Evolutionary conservation across 2,329 filamentous ascomycete species (phyloP).

Genomic region (Penicillium sp.): DNA sequence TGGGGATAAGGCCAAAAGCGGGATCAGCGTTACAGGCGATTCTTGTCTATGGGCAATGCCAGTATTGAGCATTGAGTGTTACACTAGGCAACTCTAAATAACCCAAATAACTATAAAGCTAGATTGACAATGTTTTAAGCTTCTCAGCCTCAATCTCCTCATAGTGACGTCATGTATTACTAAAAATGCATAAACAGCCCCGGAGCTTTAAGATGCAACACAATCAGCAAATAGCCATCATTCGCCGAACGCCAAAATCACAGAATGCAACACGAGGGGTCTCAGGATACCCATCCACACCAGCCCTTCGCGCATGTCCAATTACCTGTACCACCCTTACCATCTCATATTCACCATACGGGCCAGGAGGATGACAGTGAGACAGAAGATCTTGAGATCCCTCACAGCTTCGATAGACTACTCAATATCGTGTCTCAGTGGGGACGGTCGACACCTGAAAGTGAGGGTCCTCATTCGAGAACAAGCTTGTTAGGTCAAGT

Average conservation of each 20-base stretch:
- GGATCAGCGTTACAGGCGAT: no score
- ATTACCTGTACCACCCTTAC: neutral
- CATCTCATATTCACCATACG: constrained; percentile 6
- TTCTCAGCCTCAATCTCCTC: no score
- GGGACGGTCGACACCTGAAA: constrained; percentile 2
- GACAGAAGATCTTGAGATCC: neutral
- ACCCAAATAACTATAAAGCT: no score
- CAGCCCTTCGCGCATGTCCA: constrained; percentile 8
- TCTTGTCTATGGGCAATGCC: no score
- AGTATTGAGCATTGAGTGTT: no score
- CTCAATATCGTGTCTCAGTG: neutral
- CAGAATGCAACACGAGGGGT: neutral
- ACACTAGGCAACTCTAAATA: no score
- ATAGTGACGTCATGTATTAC: neutral
- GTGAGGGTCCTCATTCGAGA: neutral
- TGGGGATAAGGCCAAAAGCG: no score
- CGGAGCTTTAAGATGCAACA: no score
- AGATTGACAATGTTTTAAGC: no score
- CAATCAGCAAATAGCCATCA: neutral
- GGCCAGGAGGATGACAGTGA: neutral
- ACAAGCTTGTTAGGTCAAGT: no score
- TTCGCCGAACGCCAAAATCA: neutral
- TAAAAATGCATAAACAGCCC: no score
- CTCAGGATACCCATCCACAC: neutral
- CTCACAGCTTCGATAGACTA: neutral